Conservation (phyloP, 352 stramenopile genomes). For the Phytophthora pistaciae region DNA sequence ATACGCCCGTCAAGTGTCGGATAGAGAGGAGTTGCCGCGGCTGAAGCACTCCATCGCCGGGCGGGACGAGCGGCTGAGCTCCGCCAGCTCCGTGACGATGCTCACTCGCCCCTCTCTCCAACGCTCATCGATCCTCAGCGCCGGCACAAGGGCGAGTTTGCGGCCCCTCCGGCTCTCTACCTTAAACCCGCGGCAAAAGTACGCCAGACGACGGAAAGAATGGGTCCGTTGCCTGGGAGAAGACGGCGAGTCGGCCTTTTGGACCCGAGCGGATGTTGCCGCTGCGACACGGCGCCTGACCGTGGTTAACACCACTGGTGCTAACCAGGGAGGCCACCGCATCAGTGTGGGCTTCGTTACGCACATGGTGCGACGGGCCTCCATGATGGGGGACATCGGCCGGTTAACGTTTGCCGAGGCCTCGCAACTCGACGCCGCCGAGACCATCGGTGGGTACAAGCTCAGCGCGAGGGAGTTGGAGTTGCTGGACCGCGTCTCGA, state of each 20-base stretch:
- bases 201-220: constrained; percentile 83
- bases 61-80: constrained; percentile 37
- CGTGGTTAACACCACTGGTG: constrained; percentile 15
- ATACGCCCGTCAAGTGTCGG: constrained; percentile 4
- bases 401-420: constrained; percentile 76
- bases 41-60: constrained; percentile 44
- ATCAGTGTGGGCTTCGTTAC: constrained; percentile 80
- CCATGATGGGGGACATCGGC: constrained; percentile 57
- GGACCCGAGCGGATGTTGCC: constrained; percentile 66
- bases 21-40: constrained; percentile 31
- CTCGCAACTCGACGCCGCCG: constrained; percentile 64
- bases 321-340: constrained; percentile 21
- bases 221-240: constrained; percentile 75
- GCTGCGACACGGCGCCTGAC: constrained; percentile 33
- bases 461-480: constrained; percentile 65
- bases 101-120: constrained; percentile 33
- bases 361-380: constrained; percentile 68
- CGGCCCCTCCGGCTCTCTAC: constrained; percentile 57
- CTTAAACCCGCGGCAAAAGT: constrained; percentile 80
- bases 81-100: constrained; percentile 37
- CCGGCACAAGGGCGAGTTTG: constrained; percentile 21
- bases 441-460: constrained; percentile 73
- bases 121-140: constrained; percentile 33
- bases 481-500: constrained; percentile 69
- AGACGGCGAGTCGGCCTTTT: constrained; percentile 72